Base-by-base conservation (phyloP, 163 green algal genomes). In the Smithsoniella earleae region DNA sequence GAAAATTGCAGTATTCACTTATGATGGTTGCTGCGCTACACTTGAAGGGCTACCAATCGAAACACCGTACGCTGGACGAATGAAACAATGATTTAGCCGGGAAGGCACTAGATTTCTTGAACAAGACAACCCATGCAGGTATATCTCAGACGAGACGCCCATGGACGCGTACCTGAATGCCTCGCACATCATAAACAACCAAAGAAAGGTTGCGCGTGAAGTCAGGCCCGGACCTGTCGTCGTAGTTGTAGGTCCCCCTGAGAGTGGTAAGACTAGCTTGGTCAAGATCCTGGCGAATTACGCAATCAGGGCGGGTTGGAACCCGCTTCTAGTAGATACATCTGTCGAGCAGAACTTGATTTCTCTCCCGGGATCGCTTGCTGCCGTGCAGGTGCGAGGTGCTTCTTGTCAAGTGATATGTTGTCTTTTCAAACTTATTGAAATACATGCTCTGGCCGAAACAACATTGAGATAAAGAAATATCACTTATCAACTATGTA, bases 161-260 rank as follows among this genome's bases (percentile, higher is more conserved):
- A 69, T 69, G 58, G 34, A 69, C 25, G 58, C 58, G 27, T 69
- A 69, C 27, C 58, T 69, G 16, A 69, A 69, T 34, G 58, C 58
- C 40, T 69, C 58, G 6, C 58, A 69, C 18, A 38, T 69, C 16
- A 69, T 69, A 43, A 69, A 69, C 1, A 69, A 69, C 34, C 58
- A 69, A 34, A 5, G 58, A 31, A 36, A 69, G 25, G 8, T 69
- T 22, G 58, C 58, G 6, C 20, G 58, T 45, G 58, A 69, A 34
- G 34, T 69, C n/a, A 69, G 34, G 20, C 58, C 58, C 27, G 58
- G 58, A 6, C 58, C 58, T 45, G 58, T 69, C 8, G 58, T 69
- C 22, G 58, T 36, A 45, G 58, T 69, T 30, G 58, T 69, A 45
- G 58, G 58, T 13, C 58, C 58, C 5, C 58, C 58, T 25, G 27